phyloP scores from a whole-genome alignment of 2,329 filamentous ascomycete genomes.

The Ilyonectria mors-panacis region DNA sequence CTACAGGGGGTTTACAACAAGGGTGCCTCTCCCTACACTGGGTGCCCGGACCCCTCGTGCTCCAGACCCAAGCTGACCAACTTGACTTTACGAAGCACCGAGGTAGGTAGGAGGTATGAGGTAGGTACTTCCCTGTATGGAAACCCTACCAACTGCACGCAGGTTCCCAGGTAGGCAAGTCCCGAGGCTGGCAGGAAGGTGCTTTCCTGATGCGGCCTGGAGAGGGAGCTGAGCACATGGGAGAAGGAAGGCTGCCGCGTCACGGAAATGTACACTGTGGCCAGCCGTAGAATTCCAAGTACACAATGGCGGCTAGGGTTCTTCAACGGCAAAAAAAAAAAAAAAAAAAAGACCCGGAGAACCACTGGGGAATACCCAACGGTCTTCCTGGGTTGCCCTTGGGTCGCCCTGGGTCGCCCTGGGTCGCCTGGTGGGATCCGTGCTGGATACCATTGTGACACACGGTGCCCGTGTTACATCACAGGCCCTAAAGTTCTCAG shows the following conservation, averaged over 20 bases:
- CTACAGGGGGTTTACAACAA: conserved; percentile 14
- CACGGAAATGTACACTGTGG: conserved; percentile 16
- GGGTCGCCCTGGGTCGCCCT: conserved; percentile 7
- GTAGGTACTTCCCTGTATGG: background rate
- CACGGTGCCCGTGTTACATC: conserved; percentile 46
- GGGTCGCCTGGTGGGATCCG: conserved; percentile 21
- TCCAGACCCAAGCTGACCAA: background rate
- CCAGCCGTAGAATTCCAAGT: background rate
- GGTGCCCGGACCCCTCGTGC: conserved; percentile 26
- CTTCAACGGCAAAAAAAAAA: conserved; percentile 7
- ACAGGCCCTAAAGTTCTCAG: conserved; percentile 44
- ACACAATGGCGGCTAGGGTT: conserved; percentile 6
- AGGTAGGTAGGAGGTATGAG: background rate
- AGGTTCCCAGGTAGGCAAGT: conserved; percentile 22
- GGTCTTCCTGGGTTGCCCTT: conserved; percentile 7
- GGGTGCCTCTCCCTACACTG: conserved; percentile 9
- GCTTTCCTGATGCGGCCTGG: background rate
- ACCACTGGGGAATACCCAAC: conserved; percentile 27
- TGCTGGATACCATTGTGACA: conserved; percentile 4
- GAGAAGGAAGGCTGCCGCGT: background rate
- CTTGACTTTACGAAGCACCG: background rate
- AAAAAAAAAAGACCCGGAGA: conserved; percentile 3
- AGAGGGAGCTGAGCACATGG: background rate
- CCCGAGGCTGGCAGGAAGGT: conserved; percentile 18
- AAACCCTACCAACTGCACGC: background rate